Evolutionary conservation across 169 alveolate genomes (phyloP), one percentile per base, ranked within the genome.

Genomic region (Cryptosporidium bovis): DNA sequence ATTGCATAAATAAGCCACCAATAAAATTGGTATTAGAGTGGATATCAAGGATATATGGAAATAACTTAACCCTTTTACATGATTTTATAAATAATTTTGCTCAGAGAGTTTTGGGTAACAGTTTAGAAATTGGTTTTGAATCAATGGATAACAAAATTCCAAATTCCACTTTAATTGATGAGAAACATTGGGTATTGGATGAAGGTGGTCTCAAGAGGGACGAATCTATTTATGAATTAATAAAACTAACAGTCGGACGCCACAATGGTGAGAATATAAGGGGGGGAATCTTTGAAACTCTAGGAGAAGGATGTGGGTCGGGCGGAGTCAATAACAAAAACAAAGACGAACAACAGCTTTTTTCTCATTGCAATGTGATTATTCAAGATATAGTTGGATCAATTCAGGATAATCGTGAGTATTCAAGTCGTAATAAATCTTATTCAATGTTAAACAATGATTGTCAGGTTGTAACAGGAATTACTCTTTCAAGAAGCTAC

Each of bases 41-140:
- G 87, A 77, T 77, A 44, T 60, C 87, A 12, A 53, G 34, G 16
- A 77, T 77, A 40, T 77, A 77, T 60, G 87, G 87, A 7, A 62
- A 66, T 31, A 56, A 77, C 77, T 40, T 62, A 44, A 77, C 87
- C 44, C 64, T 77, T 4, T 29, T 77, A 77, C 40, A 56, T 48
- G 87, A 77, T 24, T 77, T 58, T 31, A 77, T 77, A 36, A 44
- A 24, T 12, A 77, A 77, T n/a, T 27, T 77, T 36, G 87, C 87
- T 18, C 64, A 68, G 12, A 77, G 50, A 24, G 87, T 77, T 2
- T 27, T 77, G 15, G 87, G 87, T 15, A 77, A 56, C n/a, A 33
- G 71, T 18, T 71, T 44, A 5, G 87, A 48, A 1, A 51, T 60
- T 4, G 71, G 71, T 4, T 62, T 34, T 44, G 77, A 62, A 18